Evolutionary conservation across 2,329 filamentous ascomycete genomes (phyloP), one percentile per base, ranked within the genome.

Genomic region (Arthrinium puccinioides): DNA sequence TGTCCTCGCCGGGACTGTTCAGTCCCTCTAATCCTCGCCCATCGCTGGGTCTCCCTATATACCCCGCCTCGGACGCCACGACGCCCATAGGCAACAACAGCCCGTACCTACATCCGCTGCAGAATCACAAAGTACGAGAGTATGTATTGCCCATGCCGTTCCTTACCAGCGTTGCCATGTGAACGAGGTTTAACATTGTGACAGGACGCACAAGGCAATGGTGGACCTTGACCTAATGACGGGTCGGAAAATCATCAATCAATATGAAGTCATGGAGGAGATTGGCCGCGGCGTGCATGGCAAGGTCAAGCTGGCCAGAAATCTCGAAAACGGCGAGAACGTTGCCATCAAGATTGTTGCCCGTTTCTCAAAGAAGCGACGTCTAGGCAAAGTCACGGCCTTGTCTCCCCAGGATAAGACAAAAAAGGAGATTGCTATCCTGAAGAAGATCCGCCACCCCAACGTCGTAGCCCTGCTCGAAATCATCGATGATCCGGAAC

Each of bases 261-360:
- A 96, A 56, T 98, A 98, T 64, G 87, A 96, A 62, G 87, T 98
- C 51, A 84, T 97, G 47, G 86, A 94, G 59, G 92, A 98, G 63
- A 86, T 98, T 37, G 92, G 92, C 38, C 84, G 92, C 42, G 92
- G 92, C 35, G 87, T 95, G 52, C 92, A 98, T 58, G 92, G 92
- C 54, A 98, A 97, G 66, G 92, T 98, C 55, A 98, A 98, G 64
- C 73, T 96, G 32, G 92, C 89, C 32, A 79, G 87, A 37, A 88
- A 94, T 56, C 69, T 87, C 31, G 69, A 81, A 39, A 88, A 77
- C 2, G 74, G 75, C 43, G 81, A 86, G 37, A 82, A 83, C 55
- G 90, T 98, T 4, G 92, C 92, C 39, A 96, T 98, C 72, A 98
- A 98, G 67, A 98, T 98, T 52, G 94, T 98, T 32, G 87, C 94